Evolutionary conservation across 2,329 filamentous ascomycete genomes (phyloP).

Genomic region (Xylaria sp.): DNA sequence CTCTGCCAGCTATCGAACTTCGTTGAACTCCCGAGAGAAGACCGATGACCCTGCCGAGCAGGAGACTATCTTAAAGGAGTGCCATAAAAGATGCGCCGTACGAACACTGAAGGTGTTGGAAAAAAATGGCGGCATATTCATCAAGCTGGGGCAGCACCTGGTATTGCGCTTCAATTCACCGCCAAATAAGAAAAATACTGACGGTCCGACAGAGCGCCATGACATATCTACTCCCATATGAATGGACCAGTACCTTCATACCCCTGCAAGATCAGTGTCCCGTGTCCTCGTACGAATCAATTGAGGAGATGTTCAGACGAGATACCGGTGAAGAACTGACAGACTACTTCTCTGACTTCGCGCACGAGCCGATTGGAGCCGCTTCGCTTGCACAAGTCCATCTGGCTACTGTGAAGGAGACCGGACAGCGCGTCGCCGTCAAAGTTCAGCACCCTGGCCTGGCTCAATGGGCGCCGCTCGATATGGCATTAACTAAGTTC

Average conservation of each 20-base stretch:
- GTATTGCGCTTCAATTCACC: slow-evolving; percentile 52
- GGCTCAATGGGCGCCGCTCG: slow-evolving; percentile 88
- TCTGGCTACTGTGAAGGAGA: slow-evolving; percentile 82
- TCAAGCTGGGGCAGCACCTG: slow-evolving; percentile 95
- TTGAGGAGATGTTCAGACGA: slow-evolving; percentile 83
- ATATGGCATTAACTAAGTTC: slow-evolving; percentile 85
- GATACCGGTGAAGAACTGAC: slow-evolving; percentile 84
- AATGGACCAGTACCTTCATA: slow-evolving; percentile 97
- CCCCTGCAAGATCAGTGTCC: slow-evolving; percentile 96
- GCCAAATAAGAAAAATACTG: neutral
- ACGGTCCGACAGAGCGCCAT: slow-evolving; percentile 74
- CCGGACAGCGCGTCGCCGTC: slow-evolving; percentile 88
- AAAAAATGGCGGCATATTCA: slow-evolving; percentile 97
- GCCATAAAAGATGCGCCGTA: slow-evolving; percentile 91
- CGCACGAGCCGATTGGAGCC: slow-evolving; percentile 82
- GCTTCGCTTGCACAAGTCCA: slow-evolving; percentile 96
- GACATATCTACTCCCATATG: slow-evolving; percentile 89
- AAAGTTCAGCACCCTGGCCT: slow-evolving; percentile 95
- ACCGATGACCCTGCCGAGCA: slow-evolving; percentile 71
- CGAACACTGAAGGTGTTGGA: slow-evolving; percentile 88
- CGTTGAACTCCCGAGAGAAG: slow-evolving; percentile 76
- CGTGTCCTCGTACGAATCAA: slow-evolving; percentile 86
- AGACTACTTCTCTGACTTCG: slow-evolving; percentile 89
- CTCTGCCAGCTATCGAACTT: slow-evolving; percentile 79
- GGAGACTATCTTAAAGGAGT: slow-evolving; percentile 76